These are phyloP conservation scores for Rhododendron williamsianum DNA, from an alignment of 148 eudicot species.

Conservation along the genomic window DNA sequence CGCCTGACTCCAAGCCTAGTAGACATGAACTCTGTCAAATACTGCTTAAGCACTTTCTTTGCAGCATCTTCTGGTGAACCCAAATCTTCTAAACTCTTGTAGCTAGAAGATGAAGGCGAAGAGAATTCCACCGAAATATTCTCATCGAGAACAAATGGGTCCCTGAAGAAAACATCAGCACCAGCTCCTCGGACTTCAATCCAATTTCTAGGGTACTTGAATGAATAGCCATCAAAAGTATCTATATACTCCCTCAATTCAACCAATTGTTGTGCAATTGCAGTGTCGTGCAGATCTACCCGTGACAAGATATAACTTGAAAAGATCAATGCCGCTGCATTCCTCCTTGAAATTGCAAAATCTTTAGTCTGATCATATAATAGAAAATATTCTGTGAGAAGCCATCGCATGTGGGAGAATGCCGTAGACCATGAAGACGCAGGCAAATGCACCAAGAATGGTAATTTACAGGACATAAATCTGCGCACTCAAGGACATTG, in stretches of 20 bases:
- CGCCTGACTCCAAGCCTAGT: constrained; percentile 94
- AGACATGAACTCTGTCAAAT: constrained; percentile 95
- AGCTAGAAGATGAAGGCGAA: constrained; percentile 91
- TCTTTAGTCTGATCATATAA: constrained; percentile 75
- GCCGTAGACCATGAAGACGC: not conserved
- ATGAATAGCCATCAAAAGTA: constrained; percentile 83
- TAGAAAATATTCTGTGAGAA: constrained; percentile 53
- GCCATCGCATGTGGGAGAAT: constrained; percentile 23
- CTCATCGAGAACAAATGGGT: constrained; percentile 86
- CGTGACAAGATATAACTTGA: constrained; percentile 50
- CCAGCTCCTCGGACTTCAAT: constrained; percentile 96
- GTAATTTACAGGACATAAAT: constrained; percentile 6
- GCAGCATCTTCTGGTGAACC: constrained; percentile 89
- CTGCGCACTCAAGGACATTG: not conserved
- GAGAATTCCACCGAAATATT: constrained; percentile 75
- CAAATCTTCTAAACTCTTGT: constrained; percentile 80
- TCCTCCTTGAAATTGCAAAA: constrained; percentile 87
- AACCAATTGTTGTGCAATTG: constrained; percentile 50
- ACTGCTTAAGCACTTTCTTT: constrained; percentile 68
- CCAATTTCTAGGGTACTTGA: constrained; percentile 81
- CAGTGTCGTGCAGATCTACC: constrained; percentile 22
- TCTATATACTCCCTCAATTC: constrained; percentile 74
- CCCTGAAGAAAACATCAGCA: constrained; percentile 94
- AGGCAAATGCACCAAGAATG: not conserved
- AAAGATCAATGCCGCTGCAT: constrained; percentile 41